phyloP scores from a whole-genome alignment of 2,329 filamentous ascomycete genomes.

The Uncinocarpus reesii region DNA sequence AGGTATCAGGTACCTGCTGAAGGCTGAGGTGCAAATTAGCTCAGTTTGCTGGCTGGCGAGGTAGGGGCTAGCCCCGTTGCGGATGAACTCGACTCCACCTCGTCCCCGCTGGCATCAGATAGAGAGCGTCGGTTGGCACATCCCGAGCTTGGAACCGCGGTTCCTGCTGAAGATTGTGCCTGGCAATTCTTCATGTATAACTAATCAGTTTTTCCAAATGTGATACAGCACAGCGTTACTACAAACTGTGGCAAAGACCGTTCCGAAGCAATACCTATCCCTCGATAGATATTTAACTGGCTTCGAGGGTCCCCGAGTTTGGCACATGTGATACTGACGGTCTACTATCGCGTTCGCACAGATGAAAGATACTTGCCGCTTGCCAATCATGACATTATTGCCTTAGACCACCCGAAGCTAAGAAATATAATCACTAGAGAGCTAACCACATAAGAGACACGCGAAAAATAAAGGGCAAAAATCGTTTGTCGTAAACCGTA shows the following conservation, averaged over 20 bases:
- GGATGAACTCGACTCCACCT: no score
- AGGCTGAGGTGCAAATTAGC: not conserved
- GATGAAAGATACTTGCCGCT: not conserved
- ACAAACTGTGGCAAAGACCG: no score
- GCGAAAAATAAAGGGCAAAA: not conserved
- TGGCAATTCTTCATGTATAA: not conserved
- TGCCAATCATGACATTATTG: not conserved
- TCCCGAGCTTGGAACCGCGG: not conserved
- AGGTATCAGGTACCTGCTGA: not conserved
- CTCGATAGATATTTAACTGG: no score
- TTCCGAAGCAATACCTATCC: no score
- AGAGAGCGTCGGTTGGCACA: no score
- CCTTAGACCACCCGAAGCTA: constrained; percentile 8
- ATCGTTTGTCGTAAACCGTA: not conserved
- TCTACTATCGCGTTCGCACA: no score
- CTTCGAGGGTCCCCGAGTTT: no score
- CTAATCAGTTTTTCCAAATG: not conserved
- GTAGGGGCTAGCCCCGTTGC: no score
- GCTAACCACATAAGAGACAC: not conserved
- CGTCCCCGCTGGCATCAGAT: no score
- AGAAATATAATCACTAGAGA: not conserved
- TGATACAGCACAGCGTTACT: constrained; percentile 3
- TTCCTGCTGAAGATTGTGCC: not conserved
- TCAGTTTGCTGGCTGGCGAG: not conserved
- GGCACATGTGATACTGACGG: no score